These are phyloP conservation scores for Cyberlindnera americana DNA, from an alignment of 805 yeast species.

Conservation along the genomic window DNA sequence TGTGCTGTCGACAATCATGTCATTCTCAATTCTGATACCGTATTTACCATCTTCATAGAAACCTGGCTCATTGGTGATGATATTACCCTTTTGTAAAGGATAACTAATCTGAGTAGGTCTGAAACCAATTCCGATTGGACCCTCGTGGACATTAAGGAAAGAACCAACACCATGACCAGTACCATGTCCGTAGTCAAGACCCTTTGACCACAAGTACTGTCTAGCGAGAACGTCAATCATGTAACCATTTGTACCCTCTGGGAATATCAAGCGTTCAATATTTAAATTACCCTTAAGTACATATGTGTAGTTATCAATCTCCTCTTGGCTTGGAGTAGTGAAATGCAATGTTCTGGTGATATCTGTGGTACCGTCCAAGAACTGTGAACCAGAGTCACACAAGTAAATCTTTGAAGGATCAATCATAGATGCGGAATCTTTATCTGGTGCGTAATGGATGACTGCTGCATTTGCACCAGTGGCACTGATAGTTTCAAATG, in stretches of 20 bases:
- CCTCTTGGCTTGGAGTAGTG: slow-evolving; percentile 50
- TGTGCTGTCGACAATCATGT: slow-evolving; percentile 51
- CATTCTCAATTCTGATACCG: slow-evolving; percentile 89
- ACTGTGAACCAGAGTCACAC: slow-evolving; percentile 91
- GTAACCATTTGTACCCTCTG: slow-evolving; percentile 70
- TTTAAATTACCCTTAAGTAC: slow-evolving; percentile 92
- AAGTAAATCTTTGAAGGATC: slow-evolving; percentile 68
- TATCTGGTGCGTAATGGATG: slow-evolving; percentile 71
- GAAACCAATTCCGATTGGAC: slow-evolving; percentile 79
- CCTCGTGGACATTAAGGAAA: slow-evolving; percentile 89
- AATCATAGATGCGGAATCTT: slow-evolving; percentile 53
- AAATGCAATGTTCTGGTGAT: slow-evolving; percentile 87
- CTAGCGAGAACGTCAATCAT: slow-evolving; percentile 81
- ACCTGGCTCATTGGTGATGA: slow-evolving; percentile 92
- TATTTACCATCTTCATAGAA: slow-evolving; percentile 85
- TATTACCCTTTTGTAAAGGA: slow-evolving; percentile 63
- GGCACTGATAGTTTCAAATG: slow-evolving; percentile 75
- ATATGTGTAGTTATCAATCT: slow-evolving; percentile 66
- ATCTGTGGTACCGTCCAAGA: slow-evolving; percentile 92
- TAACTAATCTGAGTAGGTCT: slow-evolving; percentile 44
- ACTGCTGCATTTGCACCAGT: slow-evolving; percentile 74
- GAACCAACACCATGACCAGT: slow-evolving; percentile 98
- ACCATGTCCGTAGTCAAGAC: slow-evolving; percentile 88
- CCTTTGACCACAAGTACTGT: slow-evolving; percentile 75
- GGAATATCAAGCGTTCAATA: slow-evolving; percentile 75